A percentile compares a stretch with the other conserved stretches of the same genome.
Evolutionary conservation across 108 stramenopile species (phyloP).

Genomic region (Skeletonema menzelii): DNA sequence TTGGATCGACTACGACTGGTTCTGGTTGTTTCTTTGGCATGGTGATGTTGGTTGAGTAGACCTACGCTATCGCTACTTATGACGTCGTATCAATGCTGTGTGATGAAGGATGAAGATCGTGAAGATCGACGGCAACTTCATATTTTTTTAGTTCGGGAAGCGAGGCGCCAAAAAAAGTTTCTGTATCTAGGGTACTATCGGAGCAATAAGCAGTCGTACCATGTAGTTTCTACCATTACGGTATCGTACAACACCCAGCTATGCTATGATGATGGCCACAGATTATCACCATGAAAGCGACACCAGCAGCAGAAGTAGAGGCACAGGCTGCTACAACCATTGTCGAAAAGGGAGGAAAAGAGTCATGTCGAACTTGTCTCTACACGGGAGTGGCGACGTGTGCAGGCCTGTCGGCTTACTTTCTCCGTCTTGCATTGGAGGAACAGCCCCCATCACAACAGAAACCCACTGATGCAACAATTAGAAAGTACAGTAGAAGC

Average conservation of each 20-base stretch:
- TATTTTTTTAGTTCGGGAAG: too few species aligned
- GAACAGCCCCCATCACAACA: slow-evolving; percentile 14
- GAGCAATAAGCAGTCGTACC: too few species aligned
- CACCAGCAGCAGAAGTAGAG: background rate
- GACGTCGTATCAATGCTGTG: too few species aligned
- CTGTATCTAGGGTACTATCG: too few species aligned
- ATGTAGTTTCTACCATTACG: too few species aligned
- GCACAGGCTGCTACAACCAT: background rate
- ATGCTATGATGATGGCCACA: too few species aligned
- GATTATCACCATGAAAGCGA: background rate
- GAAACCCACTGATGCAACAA: background rate
- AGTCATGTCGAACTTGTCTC: slow-evolving; percentile 62
- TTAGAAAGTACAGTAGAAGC: background rate
- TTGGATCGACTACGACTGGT: slow-evolving; percentile 50
- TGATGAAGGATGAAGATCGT: background rate
- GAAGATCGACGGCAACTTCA: too few species aligned
- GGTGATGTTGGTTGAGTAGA: background rate
- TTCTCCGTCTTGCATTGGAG: slow-evolving; percentile 56
- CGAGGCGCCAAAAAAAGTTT: too few species aligned
- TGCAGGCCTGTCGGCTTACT: slow-evolving; percentile 66
- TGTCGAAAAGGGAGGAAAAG: slow-evolving; percentile 1
- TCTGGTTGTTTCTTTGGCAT: slow-evolving; percentile 1
- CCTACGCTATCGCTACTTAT: too few species aligned
- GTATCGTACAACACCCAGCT: too few species aligned
- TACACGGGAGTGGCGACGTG: slow-evolving; percentile 75